A percentile compares a stretch with the other conserved stretches of the same genome.
Conservation (phyloP, 495 filamentous ascomycete species). For the Hypoxylon trugodes region DNA sequence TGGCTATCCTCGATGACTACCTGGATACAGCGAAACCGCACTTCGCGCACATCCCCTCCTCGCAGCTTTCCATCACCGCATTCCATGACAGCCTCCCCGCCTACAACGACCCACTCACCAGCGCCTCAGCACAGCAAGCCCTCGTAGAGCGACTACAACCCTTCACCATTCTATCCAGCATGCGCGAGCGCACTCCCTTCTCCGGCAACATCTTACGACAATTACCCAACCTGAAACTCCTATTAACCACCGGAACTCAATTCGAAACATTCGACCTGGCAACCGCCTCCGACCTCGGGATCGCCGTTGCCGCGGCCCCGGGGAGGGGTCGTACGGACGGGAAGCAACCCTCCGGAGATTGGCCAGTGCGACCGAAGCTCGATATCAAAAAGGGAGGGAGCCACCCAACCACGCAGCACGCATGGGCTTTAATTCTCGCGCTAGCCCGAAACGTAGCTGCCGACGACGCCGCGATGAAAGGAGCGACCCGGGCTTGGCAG, state of each 20-base stretch:
- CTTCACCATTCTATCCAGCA: constrained; percentile 65
- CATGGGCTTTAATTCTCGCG: constrained; percentile 69
- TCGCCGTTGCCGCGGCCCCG: constrained; percentile 65
- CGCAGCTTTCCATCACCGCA: constrained; percentile 19
- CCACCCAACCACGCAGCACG: constrained; percentile 68
- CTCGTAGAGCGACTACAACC: constrained; percentile 63
- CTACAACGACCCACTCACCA: constrained; percentile 41
- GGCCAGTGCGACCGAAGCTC: constrained; percentile 28
- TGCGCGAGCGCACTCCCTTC: constrained; percentile 75
- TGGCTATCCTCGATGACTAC: constrained; percentile 39
- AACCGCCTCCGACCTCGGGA: constrained; percentile 60
- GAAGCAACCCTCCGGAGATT: not conserved
- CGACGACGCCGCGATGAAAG: constrained; percentile 67
- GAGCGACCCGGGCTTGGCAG: constrained; percentile 61
- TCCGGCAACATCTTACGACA: constrained; percentile 58
- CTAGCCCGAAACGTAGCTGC: constrained; percentile 64
- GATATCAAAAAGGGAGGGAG: constrained; percentile 50
- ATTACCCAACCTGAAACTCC: constrained; percentile 71
- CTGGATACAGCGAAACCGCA: constrained; percentile 30
- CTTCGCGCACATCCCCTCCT: constrained; percentile 22
- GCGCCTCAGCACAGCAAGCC: constrained; percentile 22
- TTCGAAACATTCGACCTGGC: constrained; percentile 68
- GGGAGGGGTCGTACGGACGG: constrained; percentile 44
- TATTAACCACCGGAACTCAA: constrained; percentile 68
- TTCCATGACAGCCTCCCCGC: constrained; percentile 29